Percentiles rank a stretch among this genome's conserved stretches.
Conservation (phyloP, 1,139 yeast species). For the Geotrichum restrictum region DNA sequence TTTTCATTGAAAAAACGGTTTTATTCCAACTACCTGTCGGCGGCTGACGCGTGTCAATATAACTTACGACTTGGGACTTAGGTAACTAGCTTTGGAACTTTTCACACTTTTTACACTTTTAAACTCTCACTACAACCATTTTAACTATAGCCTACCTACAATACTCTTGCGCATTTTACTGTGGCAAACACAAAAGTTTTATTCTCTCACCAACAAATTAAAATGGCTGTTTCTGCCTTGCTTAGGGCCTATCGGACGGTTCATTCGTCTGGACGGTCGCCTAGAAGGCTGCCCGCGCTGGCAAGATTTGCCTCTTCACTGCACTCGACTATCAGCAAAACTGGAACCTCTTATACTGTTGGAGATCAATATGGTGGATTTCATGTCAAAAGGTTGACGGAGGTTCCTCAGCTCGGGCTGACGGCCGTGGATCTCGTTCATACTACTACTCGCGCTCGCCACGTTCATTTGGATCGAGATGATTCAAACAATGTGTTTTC, state of each 20-base stretch:
- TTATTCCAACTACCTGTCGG: background rate
- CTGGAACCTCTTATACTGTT: constrained; percentile 40
- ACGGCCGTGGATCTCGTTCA: constrained; percentile 75
- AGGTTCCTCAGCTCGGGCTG: constrained; percentile 77
- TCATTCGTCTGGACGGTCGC: background rate
- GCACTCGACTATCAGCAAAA: constrained; percentile 9
- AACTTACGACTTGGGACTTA: background rate
- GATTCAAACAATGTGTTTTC: constrained; percentile 78
- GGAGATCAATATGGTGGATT: constrained; percentile 66
- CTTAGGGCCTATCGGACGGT: constrained; percentile 12
- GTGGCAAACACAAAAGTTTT: background rate
- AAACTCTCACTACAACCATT: background rate
- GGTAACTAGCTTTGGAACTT: background rate
- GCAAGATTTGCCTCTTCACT: constrained; percentile 10
- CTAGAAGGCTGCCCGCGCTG: background rate
- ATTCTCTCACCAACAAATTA: background rate
- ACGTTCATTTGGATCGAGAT: constrained; percentile 76
- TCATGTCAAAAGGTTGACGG: constrained; percentile 55
- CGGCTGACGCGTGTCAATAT: background rate
- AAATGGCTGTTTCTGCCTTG: constrained; percentile 12
- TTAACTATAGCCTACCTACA: background rate
- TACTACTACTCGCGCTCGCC: constrained; percentile 66
- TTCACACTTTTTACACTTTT: background rate
- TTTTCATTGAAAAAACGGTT: too few relatives aligned
- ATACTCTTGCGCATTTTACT: too few relatives aligned